Evolutionary conservation across 305 asterid species (phyloP), one percentile per base, ranked within the genome.

Genomic region (Solanum chacoense): DNA sequence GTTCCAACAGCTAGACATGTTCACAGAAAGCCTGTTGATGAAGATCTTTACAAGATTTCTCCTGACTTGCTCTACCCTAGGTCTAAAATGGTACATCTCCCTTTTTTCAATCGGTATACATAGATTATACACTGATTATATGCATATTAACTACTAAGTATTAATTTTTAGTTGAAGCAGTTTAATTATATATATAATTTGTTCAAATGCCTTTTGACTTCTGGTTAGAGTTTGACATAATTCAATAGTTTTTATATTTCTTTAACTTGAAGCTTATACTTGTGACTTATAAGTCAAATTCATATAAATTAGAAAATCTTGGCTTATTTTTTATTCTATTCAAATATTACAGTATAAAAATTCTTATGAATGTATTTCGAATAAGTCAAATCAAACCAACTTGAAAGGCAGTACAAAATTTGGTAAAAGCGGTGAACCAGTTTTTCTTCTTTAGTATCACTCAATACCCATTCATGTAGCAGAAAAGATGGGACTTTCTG

Each of bases 1-100:
- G 14, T 4, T 22, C 69, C 86, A 26, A 42, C 86, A 8, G 9
- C 18, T 80, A 76, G 2, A 38, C 18, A 9, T 65, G 38, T 76
- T 0, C 85, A 88, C 4, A 90, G 20, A 81, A 80, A 89, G 63
- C 72, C 91, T 29, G 78, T 84, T 59, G 90, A 89, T 63, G 90
- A 89, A 85, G 90, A 89, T 85, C 87, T 89, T 81, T 89, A 89
- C 90, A 73, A 76, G 69, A 85, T 89, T 22, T 89, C 90, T 8
- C 88, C 88, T 9, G 89, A 76, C 3, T 67, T 85, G 67, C 90
- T 85, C 81, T 36, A n/a, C 50, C 11, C 55, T 1, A 89, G 28
- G 45, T 45, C 91, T 67, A 89, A 78, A 87, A 80, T 35, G 84
- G 91, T 86, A 72, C 4, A 1, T 75, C 42, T 7, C 4, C 2